Percentiles rank a stretch among this genome's conserved stretches.
phyloP scores from a whole-genome alignment of 2,329 filamentous ascomycete species.

The Cladosporium sp. region DNA sequence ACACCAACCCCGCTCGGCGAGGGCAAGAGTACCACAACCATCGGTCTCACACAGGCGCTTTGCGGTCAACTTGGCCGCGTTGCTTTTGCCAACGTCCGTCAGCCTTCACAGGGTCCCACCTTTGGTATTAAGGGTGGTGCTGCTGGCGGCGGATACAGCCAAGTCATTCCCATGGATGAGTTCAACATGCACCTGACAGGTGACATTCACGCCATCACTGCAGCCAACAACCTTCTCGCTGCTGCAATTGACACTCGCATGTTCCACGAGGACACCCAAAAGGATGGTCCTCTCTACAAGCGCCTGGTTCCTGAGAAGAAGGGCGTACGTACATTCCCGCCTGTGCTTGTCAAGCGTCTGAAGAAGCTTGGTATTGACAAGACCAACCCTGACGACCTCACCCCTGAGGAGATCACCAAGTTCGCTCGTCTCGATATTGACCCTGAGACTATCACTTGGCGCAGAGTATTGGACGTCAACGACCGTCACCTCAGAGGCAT shows the following conservation, averaged over 20 bases:
- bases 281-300: constrained; percentile 80
- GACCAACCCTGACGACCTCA: constrained; percentile 86
- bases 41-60: constrained; percentile 89
- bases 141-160: constrained; percentile 94
- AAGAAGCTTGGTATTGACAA: constrained; percentile 96
- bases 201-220: constrained; percentile 95
- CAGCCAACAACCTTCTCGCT: constrained; percentile 93
- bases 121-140: constrained; percentile 99
- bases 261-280: constrained; percentile 95
- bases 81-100: constrained; percentile 92
- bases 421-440: constrained; percentile 97
- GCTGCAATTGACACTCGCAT: constrained; percentile 97
- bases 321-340: constrained; percentile 78
- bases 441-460: constrained; percentile 95
- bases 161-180: constrained; percentile 99
- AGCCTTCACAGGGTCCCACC: constrained; percentile 94
- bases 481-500: constrained; percentile 88
- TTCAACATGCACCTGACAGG: constrained; percentile 98
- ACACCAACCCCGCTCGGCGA: constrained; percentile 95
- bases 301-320: constrained; percentile 87
- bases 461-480: constrained; percentile 92
- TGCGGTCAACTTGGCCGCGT: constrained; percentile 83
- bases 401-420: constrained; percentile 76
- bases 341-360: constrained; percentile 86
- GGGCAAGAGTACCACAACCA: constrained; percentile 96